phyloP scores from a whole-genome alignment of 1,284 basidiomycete species.

The Sporisorium sorghi region DNA sequence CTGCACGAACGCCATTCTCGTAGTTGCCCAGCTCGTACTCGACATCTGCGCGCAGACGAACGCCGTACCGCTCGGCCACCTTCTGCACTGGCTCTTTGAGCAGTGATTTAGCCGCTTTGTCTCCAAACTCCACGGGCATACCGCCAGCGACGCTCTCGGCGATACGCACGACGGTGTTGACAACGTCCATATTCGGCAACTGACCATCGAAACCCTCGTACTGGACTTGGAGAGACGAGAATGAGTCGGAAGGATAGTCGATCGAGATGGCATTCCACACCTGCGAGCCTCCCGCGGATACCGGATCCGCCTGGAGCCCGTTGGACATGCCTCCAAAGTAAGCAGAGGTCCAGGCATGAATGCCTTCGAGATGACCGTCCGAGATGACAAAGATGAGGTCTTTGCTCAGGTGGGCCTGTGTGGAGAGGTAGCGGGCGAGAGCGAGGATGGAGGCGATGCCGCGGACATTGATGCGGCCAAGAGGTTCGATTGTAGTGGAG shows the following conservation, averaged over 20 bases:
- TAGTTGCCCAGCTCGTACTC: conserved; percentile 36
- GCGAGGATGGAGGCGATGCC: conserved; percentile 86
- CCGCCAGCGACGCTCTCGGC: conserved; percentile 76
- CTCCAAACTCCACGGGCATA: conserved; percentile 22
- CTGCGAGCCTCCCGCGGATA: conserved; percentile 69
- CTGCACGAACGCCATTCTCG: conserved; percentile 27
- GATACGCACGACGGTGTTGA: conserved; percentile 84
- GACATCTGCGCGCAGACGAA: conserved; percentile 17
- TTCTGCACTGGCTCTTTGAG: conserved; percentile 17
- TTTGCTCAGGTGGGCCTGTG: conserved; percentile 57
- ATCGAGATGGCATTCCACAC: conserved; percentile 91
- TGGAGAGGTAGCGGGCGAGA: conserved; percentile 81
- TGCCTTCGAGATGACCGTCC: conserved; percentile 88
- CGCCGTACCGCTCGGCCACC: conserved; percentile 7
- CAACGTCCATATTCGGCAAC: conserved; percentile 92
- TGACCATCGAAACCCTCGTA: conserved; percentile 95
- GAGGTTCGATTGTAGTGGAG: conserved; percentile 12
- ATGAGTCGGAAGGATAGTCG: conserved; percentile 96
- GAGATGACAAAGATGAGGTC: conserved; percentile 91
- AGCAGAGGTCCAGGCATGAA: conserved; percentile 87
- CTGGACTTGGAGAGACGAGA: conserved; percentile 90
- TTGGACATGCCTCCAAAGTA: conserved; percentile 79
- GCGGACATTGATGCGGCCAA: conserved; percentile 80
- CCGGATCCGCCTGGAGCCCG: conserved; percentile 77
- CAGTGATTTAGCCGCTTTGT: conserved; percentile 1